Base-by-base conservation (phyloP, 2,329 filamentous ascomycete species). In the Elsinoe australis region DNA sequence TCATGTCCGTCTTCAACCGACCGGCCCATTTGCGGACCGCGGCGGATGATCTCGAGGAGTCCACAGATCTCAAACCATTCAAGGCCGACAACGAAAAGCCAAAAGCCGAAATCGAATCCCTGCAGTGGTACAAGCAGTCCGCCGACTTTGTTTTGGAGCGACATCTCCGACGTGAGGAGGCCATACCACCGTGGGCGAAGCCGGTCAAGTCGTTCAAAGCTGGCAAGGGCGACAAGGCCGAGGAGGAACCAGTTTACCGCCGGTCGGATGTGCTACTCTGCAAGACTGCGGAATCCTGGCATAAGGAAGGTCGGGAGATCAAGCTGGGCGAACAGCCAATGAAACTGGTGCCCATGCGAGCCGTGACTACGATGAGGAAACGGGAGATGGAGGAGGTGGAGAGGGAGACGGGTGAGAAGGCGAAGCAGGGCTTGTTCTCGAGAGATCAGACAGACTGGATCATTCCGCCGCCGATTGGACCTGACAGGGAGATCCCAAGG, bases 241-340 rank as follows among this genome's bases (percentile, higher is more conserved):
- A 83, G 35, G 78, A 85, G 51, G 87, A 95, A 61, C 81, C 86
- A 1, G 87, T 96, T 0, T 96, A 80, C 61, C 75, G 75, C 1
- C 81, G 90, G 26, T 76, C 78, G 47, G 89, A 96, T 55, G 80
- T 96, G 0, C 79, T 89, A 2, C 74, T 77, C 31, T 94, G 94
- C 63, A 89, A 95, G 64, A 94, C 87, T 21, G 84, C 85, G 1
- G 92, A 98, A 63, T 95, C 87, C 1, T 98, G 92, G 92, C 92
- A 96, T 63, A 95, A 95, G 63, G 90, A 95, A 70, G 92, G 92
- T 0, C 79, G 90, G 8, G 83, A 81, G 19, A 80, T 92, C 2
- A 75, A 78, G 19, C 60, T 72, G 0, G 87, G 85, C 2, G 80
- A 84, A 55, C 68, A 79, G 41, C 86, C 92, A 0, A 67, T 95